These are phyloP conservation scores for Alnus glutinosa DNA, from an alignment of 306 rosid genomes.

Conservation along the genomic window DNA sequence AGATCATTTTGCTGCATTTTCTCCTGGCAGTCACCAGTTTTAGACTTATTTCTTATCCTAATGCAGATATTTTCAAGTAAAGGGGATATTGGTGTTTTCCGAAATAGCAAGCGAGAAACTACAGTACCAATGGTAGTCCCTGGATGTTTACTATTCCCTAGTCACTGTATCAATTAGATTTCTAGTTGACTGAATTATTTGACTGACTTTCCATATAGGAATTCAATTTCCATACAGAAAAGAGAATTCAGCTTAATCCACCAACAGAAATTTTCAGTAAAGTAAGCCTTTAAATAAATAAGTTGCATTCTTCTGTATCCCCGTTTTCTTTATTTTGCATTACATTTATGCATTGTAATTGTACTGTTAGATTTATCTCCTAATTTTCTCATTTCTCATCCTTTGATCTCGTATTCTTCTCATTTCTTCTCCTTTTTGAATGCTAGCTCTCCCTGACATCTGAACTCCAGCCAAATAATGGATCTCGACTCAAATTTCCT, in stretches of 20 bases:
- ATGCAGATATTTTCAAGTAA: slow-evolving; percentile 86
- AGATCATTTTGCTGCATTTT: not conserved
- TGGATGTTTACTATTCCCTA: slow-evolving; percentile 17
- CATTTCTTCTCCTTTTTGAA: slow-evolving; percentile 28
- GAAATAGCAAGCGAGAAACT: slow-evolving; percentile 76
- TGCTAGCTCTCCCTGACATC: slow-evolving; percentile 76
- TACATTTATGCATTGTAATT: not conserved
- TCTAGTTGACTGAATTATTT: slow-evolving; percentile 15
- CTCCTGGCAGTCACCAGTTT: slow-evolving; percentile 1
- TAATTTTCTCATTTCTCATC: not conserved
- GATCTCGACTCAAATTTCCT: slow-evolving; percentile 43
- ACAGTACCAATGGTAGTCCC: slow-evolving; percentile 72
- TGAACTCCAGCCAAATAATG: slow-evolving; percentile 50
- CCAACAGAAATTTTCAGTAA: slow-evolving; percentile 89
- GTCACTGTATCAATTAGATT: not conserved
- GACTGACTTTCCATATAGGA: slow-evolving; percentile 49
- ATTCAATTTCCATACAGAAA: slow-evolving; percentile 72
- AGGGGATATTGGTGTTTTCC: slow-evolving; percentile 83
- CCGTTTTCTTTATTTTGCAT: not conserved
- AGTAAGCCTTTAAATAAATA: slow-evolving; percentile 38
- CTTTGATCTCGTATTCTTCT: slow-evolving; percentile 1
- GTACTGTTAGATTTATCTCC: slow-evolving; percentile 1
- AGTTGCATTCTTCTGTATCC: not conserved
- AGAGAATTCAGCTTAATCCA: slow-evolving; percentile 61
- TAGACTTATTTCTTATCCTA: slow-evolving; percentile 14